Conservation (phyloP, 2,329 filamentous ascomycete genomes). For the Fusarium udum region DNA sequence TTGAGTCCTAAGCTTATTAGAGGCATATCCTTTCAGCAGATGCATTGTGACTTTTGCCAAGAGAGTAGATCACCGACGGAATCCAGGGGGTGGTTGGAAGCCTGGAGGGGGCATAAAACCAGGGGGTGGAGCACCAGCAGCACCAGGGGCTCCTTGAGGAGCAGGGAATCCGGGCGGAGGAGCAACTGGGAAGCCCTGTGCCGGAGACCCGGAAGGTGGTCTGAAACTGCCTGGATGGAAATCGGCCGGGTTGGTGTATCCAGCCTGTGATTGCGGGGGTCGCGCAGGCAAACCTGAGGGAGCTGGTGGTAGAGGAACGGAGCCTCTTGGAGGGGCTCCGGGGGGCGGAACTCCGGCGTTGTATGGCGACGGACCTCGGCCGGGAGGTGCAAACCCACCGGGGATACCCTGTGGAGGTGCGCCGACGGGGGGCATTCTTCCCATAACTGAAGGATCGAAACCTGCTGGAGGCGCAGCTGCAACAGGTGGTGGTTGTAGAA, state of each 20-base stretch:
- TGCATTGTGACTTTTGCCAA: slow-evolving; percentile 22
- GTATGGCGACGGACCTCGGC: slow-evolving; percentile 49
- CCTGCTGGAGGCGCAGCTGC: slow-evolving; percentile 43
- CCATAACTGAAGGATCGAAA: slow-evolving; percentile 50
- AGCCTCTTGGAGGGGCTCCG: slow-evolving; percentile 42
- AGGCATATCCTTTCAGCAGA: slow-evolving; percentile 8
- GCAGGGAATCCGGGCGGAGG: slow-evolving; percentile 54
- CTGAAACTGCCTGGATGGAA: slow-evolving; percentile 58
- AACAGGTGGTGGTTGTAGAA: slow-evolving; percentile 59
- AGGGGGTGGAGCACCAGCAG: slow-evolving; percentile 52
- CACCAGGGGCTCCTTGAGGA: slow-evolving; percentile 46
- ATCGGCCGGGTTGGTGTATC: slow-evolving; percentile 58
- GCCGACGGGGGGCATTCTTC: slow-evolving; percentile 42
- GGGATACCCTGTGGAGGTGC: slow-evolving; percentile 50
- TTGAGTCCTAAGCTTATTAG: slow-evolving; percentile 29
- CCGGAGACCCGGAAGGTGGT: slow-evolving; percentile 50
- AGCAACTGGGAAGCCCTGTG: slow-evolving; percentile 51
- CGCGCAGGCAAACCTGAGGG: slow-evolving; percentile 62
- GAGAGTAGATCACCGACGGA: slow-evolving; percentile 47
- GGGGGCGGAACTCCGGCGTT: slow-evolving; percentile 42
- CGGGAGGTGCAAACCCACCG: slow-evolving; percentile 51
- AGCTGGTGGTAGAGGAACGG: slow-evolving; percentile 56
- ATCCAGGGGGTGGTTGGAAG: slow-evolving; percentile 59
- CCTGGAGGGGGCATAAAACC: slow-evolving; percentile 55
- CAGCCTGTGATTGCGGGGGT: slow-evolving; percentile 57